These are phyloP conservation scores for Haberlea rhodopensis DNA, from an alignment of 257 asterid genomes.

Conservation along the genomic window DNA sequence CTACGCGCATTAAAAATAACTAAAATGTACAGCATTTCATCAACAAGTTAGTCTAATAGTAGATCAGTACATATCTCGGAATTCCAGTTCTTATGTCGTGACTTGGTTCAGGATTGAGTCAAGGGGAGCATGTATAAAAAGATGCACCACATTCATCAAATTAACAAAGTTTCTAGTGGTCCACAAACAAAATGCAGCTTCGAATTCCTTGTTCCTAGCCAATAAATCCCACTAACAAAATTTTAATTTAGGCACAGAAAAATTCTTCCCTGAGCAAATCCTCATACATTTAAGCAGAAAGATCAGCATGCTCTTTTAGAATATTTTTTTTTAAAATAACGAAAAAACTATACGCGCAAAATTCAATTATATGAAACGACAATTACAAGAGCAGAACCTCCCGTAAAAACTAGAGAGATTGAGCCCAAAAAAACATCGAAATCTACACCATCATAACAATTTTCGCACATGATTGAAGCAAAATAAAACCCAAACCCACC, in stretches of 20 bases:
- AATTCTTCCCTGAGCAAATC: neutral
- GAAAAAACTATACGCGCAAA: neutral
- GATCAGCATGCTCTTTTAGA: neutral
- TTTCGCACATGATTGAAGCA: conserved; percentile 7
- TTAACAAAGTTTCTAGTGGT: neutral
- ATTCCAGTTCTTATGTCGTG: neutral
- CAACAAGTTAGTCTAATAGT: neutral
- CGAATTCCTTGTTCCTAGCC: neutral
- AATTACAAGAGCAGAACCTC: neutral
- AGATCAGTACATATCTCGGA: neutral
- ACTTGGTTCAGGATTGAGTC: neutral
- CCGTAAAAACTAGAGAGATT: neutral
- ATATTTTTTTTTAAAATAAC: no score
- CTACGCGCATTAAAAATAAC: neutral
- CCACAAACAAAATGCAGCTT: conserved; percentile 5
- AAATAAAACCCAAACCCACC: conserved; percentile 24
- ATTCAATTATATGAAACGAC: neutral
- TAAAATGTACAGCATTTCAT: neutral
- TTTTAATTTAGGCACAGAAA: conserved; percentile 2
- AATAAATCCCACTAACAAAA: neutral
- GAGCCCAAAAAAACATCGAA: conserved; percentile 20
- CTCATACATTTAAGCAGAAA: neutral
- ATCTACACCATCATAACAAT: neutral
- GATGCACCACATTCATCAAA: neutral
- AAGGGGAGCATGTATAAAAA: neutral